These are phyloP conservation scores for Populus pruinosa DNA, from an alignment of 345 rosid genomes.

Conservation along the genomic window DNA sequence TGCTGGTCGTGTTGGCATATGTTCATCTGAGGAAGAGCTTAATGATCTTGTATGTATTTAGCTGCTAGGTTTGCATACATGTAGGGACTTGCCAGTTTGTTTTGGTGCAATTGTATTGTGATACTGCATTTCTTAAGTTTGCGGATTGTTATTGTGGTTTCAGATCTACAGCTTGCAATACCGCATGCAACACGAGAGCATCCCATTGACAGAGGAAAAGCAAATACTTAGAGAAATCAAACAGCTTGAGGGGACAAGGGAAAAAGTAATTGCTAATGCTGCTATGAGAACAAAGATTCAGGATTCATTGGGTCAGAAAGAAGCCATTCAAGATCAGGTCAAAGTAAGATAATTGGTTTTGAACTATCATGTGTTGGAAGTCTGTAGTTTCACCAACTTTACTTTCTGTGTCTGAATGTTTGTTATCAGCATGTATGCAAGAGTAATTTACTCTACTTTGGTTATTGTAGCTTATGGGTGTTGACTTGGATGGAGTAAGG, in stretches of 20 bases:
- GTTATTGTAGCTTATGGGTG: constrained; percentile 69
- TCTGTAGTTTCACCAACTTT: constrained; percentile 4
- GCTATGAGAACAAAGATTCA: constrained; percentile 77
- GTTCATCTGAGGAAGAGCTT: constrained; percentile 93
- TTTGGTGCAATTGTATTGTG: constrained; percentile 1
- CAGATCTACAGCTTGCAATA: constrained; percentile 80
- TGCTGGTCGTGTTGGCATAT: constrained; percentile 47
- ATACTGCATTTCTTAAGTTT: constrained; percentile 4
- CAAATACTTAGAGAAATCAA: constrained; percentile 83
- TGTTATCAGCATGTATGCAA: neutral
- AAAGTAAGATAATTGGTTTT: constrained; percentile 54
- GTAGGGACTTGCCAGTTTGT: neutral
- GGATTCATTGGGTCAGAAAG: constrained; percentile 85
- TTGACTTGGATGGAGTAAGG: constrained; percentile 80
- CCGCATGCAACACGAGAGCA: constrained; percentile 91
- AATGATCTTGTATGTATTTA: constrained; percentile 57
- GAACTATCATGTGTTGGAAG: neutral
- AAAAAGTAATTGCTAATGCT: constrained; percentile 77
- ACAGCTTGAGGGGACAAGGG: constrained; percentile 91
- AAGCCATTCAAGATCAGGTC: constrained; percentile 84
- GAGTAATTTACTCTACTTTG: constrained; percentile 2
- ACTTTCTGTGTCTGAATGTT: neutral
- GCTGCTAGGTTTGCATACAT: constrained; percentile 8
- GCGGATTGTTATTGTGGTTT: constrained; percentile 22
- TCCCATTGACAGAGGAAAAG: constrained; percentile 85